Conservation (phyloP, 768 basidiomycete genomes). For the Leccinellum albellum region DNA sequence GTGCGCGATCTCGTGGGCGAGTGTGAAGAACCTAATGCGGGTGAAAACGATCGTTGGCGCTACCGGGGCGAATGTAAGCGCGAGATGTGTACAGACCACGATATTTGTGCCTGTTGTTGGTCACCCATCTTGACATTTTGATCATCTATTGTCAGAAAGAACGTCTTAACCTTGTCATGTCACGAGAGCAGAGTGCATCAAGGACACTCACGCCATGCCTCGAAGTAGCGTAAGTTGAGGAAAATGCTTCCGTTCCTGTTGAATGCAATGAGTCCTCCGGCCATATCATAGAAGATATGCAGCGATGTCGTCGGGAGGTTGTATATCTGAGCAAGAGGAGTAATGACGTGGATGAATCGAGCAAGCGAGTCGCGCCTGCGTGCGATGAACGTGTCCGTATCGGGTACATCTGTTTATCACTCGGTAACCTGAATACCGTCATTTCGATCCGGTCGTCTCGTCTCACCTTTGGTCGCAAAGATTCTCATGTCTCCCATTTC, state of each 20-base stretch:
- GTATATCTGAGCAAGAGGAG: conserved; percentile 66
- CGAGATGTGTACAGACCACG: conserved; percentile 51
- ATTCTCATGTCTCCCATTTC: conserved; percentile 60
- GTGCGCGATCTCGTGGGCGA: conserved; percentile 93
- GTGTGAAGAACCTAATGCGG: conserved; percentile 67
- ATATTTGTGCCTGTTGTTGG: conserved; percentile 64
- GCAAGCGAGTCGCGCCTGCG: conserved; percentile 55
- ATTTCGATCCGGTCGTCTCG: background rate
- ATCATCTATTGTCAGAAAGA: conserved; percentile 52
- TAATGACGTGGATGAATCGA: conserved; percentile 70
- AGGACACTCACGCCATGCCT: conserved; percentile 76
- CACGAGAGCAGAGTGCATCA: background rate
- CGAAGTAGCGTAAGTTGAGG: conserved; percentile 80
- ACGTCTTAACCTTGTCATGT: background rate
- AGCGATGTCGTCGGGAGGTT: conserved; percentile 67
- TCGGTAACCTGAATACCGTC: background rate
- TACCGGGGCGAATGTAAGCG: background rate
- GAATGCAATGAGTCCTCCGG: conserved; percentile 87
- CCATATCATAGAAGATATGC: conserved; percentile 82
- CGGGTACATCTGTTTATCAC: conserved; percentile 49
- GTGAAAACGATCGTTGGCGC: background rate
- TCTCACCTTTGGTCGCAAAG: conserved; percentile 58
- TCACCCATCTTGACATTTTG: conserved; percentile 53
- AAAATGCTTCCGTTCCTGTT: conserved; percentile 87
- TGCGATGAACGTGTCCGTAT: conserved; percentile 46